Conservation (phyloP, 345 rosid genomes). For the Anastatica hierochuntica region DNA sequence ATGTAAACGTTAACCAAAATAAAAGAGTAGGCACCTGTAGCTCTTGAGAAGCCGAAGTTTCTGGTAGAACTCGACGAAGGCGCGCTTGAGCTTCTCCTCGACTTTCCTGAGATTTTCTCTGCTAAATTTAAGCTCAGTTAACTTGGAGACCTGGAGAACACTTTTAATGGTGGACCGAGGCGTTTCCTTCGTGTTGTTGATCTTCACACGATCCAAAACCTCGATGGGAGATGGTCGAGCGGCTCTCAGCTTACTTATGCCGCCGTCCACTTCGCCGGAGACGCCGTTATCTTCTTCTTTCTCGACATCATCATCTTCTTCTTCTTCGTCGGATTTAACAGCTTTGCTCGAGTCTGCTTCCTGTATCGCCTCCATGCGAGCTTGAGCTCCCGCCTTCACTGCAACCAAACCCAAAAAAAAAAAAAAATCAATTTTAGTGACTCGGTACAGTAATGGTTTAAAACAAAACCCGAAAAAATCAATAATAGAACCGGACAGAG, state of each 20-base stretch:
- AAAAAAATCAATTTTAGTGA: no score
- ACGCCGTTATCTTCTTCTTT: no score
- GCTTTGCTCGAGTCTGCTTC: slow-evolving; percentile 30
- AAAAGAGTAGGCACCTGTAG: slow-evolving; percentile 28
- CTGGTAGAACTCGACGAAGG: slow-evolving; percentile 48
- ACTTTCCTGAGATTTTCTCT: slow-evolving; percentile 42
- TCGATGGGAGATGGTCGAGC: slow-evolving; percentile 41
- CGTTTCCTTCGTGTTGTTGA: slow-evolving; percentile 40
- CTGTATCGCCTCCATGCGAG: slow-evolving; percentile 41
- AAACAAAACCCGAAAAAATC: no score
- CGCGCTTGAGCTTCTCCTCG: slow-evolving; percentile 41
- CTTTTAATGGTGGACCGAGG: slow-evolving; percentile 52
- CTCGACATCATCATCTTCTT: not conserved
- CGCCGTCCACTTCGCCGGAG: no score
- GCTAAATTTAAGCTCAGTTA: slow-evolving; percentile 33
- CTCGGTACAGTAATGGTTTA: no score
- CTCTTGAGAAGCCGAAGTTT: slow-evolving; percentile 67
- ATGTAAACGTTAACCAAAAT: no score
- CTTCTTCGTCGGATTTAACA: no score
- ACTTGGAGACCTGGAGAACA: slow-evolving; percentile 29
- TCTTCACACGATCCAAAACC: slow-evolving; percentile 33
- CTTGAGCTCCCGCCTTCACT: slow-evolving; percentile 25
- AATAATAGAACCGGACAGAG: no score
- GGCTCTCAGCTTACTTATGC: not conserved
- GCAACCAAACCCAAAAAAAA: no score